Percentiles rank a stretch among this genome's conserved stretches.
These are phyloP conservation scores for Diaporthe longicolla DNA, from an alignment of 2,329 filamentous ascomycete species.

Conservation along the genomic window DNA sequence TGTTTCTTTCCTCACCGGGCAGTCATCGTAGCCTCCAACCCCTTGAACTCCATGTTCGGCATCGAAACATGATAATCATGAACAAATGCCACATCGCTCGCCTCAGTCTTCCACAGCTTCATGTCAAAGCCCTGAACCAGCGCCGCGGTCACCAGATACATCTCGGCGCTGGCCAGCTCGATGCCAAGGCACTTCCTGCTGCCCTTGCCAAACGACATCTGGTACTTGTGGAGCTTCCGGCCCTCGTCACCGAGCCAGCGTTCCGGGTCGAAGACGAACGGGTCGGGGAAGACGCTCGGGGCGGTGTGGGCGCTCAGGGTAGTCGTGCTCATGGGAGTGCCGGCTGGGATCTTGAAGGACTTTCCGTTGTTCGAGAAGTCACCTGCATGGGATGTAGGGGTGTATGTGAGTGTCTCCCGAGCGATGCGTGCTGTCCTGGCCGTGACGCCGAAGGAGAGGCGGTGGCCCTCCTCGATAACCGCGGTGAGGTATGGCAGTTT, in stretches of 20 bases:
- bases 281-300: conserved; percentile 45
- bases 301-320: conserved; percentile 46
- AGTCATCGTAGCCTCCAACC: conserved; percentile 31
- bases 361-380: background rate
- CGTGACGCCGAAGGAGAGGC: conserved; percentile 45
- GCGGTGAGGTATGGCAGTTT: conserved; percentile 45
- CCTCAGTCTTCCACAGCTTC: conserved; percentile 36
- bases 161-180: conserved; percentile 46
- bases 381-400: conserved; percentile 23
- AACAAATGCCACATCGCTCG: conserved; percentile 31
- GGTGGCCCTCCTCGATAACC: conserved; percentile 45
- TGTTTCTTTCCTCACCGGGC: conserved; percentile 11
- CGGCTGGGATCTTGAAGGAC: conserved; percentile 45
- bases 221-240: conserved; percentile 41
- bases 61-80: conserved; percentile 36
- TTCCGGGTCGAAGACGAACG: conserved; percentile 38
- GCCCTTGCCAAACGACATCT: conserved; percentile 46
- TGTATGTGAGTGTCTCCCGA: conserved; percentile 31
- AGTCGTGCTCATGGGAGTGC: conserved; percentile 50
- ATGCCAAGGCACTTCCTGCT: conserved; percentile 47
- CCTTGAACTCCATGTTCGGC: conserved; percentile 30
- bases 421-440: conserved; percentile 42
- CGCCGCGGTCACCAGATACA: conserved; percentile 45
- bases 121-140: conserved; percentile 47
- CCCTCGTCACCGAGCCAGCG: conserved; percentile 32